Base-by-base conservation (phyloP, 2,329 filamentous ascomycete species). In the Claviceps quebecensis region DNA sequence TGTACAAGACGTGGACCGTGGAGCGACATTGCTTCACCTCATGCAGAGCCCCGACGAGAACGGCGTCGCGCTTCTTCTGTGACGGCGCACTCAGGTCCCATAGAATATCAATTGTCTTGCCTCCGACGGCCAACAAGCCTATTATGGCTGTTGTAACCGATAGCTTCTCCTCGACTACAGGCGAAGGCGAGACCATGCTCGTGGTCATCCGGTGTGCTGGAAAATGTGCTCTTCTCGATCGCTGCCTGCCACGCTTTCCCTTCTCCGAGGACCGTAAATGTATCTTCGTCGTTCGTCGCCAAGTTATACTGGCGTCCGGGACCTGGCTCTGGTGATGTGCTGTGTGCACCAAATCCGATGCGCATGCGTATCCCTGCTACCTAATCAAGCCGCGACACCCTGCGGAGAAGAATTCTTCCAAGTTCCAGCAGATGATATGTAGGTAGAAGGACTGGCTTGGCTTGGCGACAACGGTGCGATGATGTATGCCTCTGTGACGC, bases 1-100 rank as follows among this genome's bases (percentile, higher is more conserved):
- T 68, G 57, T 62, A 63, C 39, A 68, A 58, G 40, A 67, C 59
- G 56, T 67, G 63, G 17, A 67, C 58, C 1, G 66, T 66, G 11
- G 66, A 68, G 37, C 66, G 64, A 39, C 64, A 66, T 54, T 68
- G 65, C 48, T 67, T 67, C 39, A 67, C 55, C 53, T 67, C 64
- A 45, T 65, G 63, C 5, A 67, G 58, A 13, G 64, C 62, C 45
- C 60, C 57, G 55, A 61, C 62, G 52, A 66, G 55, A 29, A 60
- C 45, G 6, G 57, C 54, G 17, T 62, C 63, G 51, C 56, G 55
- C 52, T 43, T 44, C 23, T 56, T 51, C 52, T 57, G 57, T 1
- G 65, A 59, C 5, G 61, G 56, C 48, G 59, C 57, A 54, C 65
- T 66, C 53, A 67, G 61, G 49, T 68, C 64, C 58, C 58, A 60